A percentile compares a stretch with the other conserved stretches of the same genome.
Conservation (phyloP, 768 basidiomycete species). For the Lactarius indigo region DNA sequence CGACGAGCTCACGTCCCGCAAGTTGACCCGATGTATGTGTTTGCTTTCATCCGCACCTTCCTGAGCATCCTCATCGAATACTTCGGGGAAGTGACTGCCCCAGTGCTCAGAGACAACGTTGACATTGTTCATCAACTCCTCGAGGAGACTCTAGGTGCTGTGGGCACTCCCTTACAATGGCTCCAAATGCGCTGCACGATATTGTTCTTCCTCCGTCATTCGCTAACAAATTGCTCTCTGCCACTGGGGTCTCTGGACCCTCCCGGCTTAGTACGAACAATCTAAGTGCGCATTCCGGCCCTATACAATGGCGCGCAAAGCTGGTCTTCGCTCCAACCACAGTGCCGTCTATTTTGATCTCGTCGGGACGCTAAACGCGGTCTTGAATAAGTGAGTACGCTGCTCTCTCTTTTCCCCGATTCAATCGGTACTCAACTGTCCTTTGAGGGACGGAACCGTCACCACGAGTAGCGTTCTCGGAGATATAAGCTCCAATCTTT, state of each 20-base stretch:
- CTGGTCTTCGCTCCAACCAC: conserved; percentile 74
- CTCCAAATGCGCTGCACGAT: conserved; percentile 86
- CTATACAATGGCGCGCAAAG: conserved; percentile 87
- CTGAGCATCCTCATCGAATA: conserved; percentile 82
- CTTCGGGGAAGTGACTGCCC: conserved; percentile 78
- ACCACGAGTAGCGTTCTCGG: conserved; percentile 73
- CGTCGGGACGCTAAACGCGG: conserved; percentile 71
- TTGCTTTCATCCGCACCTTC: conserved; percentile 85
- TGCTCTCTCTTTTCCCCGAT: background rate
- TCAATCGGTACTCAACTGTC: background rate
- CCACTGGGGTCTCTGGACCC: conserved; percentile 45
- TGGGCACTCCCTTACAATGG: conserved; percentile 89
- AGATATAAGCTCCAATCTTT: conserved; percentile 67
- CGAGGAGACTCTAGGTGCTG: conserved; percentile 91
- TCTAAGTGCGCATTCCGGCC: conserved; percentile 67
- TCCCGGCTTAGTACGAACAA: conserved; percentile 28
- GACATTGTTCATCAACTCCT: conserved; percentile 97
- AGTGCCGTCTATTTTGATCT: conserved; percentile 96
- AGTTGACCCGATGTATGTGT: conserved; percentile 90
- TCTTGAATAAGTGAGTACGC: conserved; percentile 65
- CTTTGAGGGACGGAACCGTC: conserved; percentile 58
- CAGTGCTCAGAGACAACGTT: conserved; percentile 86
- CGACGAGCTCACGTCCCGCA: conserved; percentile 7
- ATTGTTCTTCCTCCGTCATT: conserved; percentile 91
- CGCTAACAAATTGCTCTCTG: conserved; percentile 48